Conservation (phyloP, 106 monocot species). For the Narthecium ossifragum region DNA sequence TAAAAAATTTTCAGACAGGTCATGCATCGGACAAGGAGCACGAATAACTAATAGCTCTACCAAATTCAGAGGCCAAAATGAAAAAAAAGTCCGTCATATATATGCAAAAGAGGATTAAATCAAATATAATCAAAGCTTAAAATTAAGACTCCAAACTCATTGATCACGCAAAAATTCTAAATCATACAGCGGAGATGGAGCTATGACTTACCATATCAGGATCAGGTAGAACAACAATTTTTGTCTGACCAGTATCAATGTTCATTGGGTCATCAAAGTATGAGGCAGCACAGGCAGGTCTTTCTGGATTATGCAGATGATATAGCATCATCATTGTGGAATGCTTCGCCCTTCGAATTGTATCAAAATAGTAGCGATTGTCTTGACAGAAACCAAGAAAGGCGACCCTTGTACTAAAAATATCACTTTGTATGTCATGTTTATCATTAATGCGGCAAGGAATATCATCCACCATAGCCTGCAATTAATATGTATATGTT, state of each 20-base stretch:
- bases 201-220: too few relatives aligned
- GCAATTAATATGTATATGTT: conserved; percentile 25
- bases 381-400: conserved; percentile 95
- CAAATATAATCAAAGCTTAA: too few relatives aligned
- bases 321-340: conserved; percentile 97
- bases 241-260: conserved; percentile 91
- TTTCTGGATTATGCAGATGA: conserved; percentile 96
- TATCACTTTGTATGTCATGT: conserved; percentile 93
- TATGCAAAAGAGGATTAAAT: too few relatives aligned
- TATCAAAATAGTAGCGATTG: conserved; percentile 96
- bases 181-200: too few relatives aligned
- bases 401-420: conserved; percentile 91
- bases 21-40: too few relatives aligned
- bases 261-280: conserved; percentile 75
- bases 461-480: conserved; percentile 70
- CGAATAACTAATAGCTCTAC: too few relatives aligned
- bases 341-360: conserved; percentile 92
- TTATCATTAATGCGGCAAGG: conserved; percentile 74
- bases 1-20: too few relatives aligned
- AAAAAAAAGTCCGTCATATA: too few relatives aligned
- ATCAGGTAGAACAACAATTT: too few relatives aligned
- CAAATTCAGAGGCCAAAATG: too few relatives aligned
- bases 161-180: too few relatives aligned
- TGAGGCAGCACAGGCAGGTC: conserved; percentile 86
- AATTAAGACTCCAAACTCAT: too few relatives aligned